Evolutionary conservation across 1,284 basidiomycete genomes (phyloP), one percentile per base, ranked within the genome.

Genomic region (Apiotrichum sp.): DNA sequence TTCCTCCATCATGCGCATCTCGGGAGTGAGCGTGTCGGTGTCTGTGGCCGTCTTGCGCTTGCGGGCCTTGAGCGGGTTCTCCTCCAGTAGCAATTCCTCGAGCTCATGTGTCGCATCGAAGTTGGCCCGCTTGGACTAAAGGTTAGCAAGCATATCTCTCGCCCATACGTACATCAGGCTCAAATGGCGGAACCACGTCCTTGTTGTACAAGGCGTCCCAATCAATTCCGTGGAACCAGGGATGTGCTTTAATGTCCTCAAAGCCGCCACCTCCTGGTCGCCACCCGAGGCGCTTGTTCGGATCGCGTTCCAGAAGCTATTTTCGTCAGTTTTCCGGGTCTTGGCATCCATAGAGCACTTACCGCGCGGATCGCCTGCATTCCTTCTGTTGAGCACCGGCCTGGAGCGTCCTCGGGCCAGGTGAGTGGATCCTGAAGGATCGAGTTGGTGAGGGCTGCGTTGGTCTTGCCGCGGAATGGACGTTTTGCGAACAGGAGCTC

Each of bases 41-140:
- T 97, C 93, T 60, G 93, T 87, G 60, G 88, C 88, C 6, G 86
- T 87, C 73, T 95, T 96, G 52, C 95, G 83, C 62, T 89, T 87
- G 68, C 91, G 87, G 11, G 95, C 93, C 74, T 97, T 98, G 53
- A 98, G 80, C 47, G 95, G 95, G 70, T 98, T 98, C 71, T 98
- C 95, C 75, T 98, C 95, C 9, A 98, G 78, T 38, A 98, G 74
- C 41, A 98, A 79, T 77, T 98, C 95, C 71, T 98, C 95, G 36
- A 98, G 78, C 76, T 98, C 95, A 72, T 98, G 93, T 13, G 95
- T 96, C n/a, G 93, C 93, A 71, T 98, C 95, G 73, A 98, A 98
- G 75, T 98, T 98, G 22, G 95, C 92, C 75, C 95, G 95, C 78
- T 97, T 97, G 29, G 86, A 86, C 91, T 96, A 72, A 58, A 42